A percentile compares a stretch with the other conserved stretches of the same genome.
These are phyloP conservation scores for Effrenium voratum DNA, from an alignment of 73 alveolate species.

Conservation along the genomic window DNA sequence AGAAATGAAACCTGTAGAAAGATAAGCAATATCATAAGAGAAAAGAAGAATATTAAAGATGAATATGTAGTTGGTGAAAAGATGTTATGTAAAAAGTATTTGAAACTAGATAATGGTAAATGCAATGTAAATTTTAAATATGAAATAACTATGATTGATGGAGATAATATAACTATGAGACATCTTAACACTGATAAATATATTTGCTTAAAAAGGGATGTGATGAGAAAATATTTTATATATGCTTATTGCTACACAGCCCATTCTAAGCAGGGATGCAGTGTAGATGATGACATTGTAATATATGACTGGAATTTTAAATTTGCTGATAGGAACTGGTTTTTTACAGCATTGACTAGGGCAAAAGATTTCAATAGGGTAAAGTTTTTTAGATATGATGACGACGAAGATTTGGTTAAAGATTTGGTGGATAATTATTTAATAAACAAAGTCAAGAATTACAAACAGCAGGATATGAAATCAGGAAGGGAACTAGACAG, in stretches of 20 bases:
- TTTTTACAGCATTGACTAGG: not conserved
- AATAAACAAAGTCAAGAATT: not conserved
- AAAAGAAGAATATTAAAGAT: not conserved
- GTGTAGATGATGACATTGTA: constrained; percentile 2
- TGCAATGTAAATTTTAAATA: too few species aligned
- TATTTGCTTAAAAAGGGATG: not conserved
- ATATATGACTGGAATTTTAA: constrained; percentile 20
- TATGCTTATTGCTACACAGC: too few species aligned
- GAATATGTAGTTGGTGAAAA: not conserved
- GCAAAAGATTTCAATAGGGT: not conserved
- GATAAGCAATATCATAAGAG: not conserved
- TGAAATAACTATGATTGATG: constrained; percentile 13
- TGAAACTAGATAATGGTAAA: too few species aligned
- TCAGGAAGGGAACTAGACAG: constrained; percentile 17
- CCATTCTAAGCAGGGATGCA: constrained; percentile 25
- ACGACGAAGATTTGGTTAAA: not conserved
- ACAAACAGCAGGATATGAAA: not conserved
- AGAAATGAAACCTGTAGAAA: constrained; percentile 4
- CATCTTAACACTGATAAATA: not conserved
- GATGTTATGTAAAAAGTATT: not conserved
- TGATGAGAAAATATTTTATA: not conserved
- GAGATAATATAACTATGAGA: not conserved
- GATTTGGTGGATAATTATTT: not conserved
- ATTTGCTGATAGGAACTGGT: constrained; percentile 2
- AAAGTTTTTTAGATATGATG: not conserved